Evolutionary conservation across 2,329 filamentous ascomycete species (phyloP).

Genomic region (Hypocrella siamensis): DNA sequence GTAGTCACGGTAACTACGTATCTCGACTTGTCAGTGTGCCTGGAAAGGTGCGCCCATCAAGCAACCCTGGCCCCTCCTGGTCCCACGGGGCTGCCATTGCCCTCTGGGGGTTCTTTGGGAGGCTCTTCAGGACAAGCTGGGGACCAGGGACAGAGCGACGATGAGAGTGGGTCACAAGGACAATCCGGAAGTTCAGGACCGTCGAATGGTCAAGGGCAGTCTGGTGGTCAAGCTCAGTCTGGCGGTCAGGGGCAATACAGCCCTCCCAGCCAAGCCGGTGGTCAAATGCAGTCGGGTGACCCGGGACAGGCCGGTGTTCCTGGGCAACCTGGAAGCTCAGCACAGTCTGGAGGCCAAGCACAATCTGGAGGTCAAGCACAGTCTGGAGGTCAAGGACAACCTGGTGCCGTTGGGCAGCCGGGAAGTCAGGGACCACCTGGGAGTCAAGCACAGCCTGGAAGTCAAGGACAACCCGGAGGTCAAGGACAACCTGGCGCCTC

Average conservation of each 20-base stretch:
- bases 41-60: background rate
- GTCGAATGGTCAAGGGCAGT: background rate
- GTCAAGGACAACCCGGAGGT: background rate
- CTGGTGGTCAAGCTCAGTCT: background rate
- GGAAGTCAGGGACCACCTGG: background rate
- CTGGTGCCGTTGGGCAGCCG: background rate
- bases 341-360: no score
- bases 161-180: background rate
- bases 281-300: no score
- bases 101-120: background rate
- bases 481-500: background rate
- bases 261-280: no score
- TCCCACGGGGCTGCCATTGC: background rate
- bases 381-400: background rate
- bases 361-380: no score
- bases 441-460: background rate
- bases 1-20: constrained; percentile 1
- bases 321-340: no score
- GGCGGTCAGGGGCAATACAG: no score
- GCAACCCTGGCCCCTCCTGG: background rate
- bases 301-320: no score
- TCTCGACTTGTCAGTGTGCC: background rate
- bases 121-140: background rate
- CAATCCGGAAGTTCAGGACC: background rate
- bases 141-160: background rate